phyloP scores from a whole-genome alignment of 192 early-diverging fungal species.

The Jimgerdemannia flammicorona region DNA sequence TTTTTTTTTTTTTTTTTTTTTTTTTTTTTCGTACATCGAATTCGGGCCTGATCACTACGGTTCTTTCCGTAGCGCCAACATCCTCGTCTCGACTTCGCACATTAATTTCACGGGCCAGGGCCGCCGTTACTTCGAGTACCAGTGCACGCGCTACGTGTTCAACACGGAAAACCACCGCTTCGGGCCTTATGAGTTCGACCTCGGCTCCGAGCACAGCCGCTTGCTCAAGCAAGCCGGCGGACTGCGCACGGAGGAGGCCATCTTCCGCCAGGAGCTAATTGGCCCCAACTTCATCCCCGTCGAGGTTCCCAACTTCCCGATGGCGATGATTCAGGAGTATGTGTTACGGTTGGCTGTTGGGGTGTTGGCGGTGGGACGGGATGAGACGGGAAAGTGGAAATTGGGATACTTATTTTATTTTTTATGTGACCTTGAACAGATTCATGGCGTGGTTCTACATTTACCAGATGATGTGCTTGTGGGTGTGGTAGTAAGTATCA shows the following conservation, averaged over 20 bases:
- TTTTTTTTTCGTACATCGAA: too few species aligned
- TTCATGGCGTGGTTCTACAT: constrained; percentile 53
- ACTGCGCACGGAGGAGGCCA: constrained; percentile 46
- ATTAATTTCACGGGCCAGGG: constrained; percentile 35
- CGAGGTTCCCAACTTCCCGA: constrained; percentile 39
- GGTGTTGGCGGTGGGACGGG: neutral
- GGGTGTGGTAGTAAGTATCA: constrained; percentile 54
- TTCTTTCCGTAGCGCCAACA: constrained; percentile 22
- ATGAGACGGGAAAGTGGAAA: too few species aligned
- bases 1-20: too few species aligned
- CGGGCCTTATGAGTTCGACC: constrained; percentile 49
- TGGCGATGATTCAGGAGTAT: constrained; percentile 54
- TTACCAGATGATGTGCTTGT: constrained; percentile 66
- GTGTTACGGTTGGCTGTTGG: neutral
- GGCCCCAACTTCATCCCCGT: constrained; percentile 68
- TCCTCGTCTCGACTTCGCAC: constrained; percentile 34
- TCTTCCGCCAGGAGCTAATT: constrained; percentile 43
- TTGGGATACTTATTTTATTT: neutral
- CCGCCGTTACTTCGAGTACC: constrained; percentile 65
- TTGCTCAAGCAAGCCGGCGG: constrained; percentile 47
- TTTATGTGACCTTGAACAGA: constrained; percentile 8
- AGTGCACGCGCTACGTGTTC: constrained; percentile 76
- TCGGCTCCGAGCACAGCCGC: constrained; percentile 55
- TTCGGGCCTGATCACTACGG: neutral
- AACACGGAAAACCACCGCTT: constrained; percentile 41